Conservation (phyloP, 148 eudicot genomes). For the Pharnaceum exiguum region DNA sequence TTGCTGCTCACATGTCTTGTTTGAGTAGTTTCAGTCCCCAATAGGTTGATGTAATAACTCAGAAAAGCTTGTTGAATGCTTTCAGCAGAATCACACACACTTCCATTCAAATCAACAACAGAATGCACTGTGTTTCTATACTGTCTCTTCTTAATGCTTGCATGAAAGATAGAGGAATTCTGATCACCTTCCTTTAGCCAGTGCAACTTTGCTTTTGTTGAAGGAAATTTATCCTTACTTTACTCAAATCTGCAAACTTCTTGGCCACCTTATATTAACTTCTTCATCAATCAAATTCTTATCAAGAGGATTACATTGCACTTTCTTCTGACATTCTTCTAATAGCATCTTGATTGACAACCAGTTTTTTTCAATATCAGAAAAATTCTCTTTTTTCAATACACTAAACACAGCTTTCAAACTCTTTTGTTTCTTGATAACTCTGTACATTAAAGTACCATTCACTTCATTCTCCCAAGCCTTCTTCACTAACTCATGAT, state of each 20-base stretch:
- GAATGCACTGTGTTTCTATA: not conserved
- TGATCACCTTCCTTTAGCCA: not conserved
- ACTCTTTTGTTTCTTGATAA: no score
- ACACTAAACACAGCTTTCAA: no score
- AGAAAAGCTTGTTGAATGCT: not conserved
- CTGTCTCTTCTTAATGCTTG: not conserved
- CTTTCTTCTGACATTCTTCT: no score
- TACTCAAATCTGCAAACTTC: not conserved
- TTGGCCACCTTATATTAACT: not conserved
- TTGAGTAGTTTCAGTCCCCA: not conserved
- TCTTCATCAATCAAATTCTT: no score
- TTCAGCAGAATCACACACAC: not conserved
- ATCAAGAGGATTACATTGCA: no score
- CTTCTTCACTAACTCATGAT: no score
- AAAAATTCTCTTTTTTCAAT: no score
- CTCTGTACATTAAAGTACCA: no score
- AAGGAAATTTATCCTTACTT: not conserved
- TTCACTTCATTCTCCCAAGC: no score
- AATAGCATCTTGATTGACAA: no score
- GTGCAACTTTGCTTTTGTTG: not conserved
- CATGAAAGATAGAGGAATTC: not conserved
- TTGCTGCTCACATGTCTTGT: not conserved
- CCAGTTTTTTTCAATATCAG: no score
- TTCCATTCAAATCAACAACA: not conserved
- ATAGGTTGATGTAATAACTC: not conserved